Conservation (phyloP, 495 filamentous ascomycete species). For the Aspergillus campestris region DNA sequence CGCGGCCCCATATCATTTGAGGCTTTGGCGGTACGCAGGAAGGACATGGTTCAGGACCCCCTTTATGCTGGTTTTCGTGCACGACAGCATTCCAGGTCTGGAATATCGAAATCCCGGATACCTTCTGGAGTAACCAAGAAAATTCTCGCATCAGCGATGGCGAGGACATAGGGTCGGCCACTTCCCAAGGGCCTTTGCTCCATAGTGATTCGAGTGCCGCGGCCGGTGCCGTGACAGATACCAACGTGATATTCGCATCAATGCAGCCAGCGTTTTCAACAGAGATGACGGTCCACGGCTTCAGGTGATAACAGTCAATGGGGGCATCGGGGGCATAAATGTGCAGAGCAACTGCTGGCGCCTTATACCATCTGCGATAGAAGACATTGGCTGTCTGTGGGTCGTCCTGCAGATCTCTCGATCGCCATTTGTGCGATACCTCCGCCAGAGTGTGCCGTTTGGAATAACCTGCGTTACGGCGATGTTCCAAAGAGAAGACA, state of each 20-base stretch:
- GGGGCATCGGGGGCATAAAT: conserved; percentile 1
- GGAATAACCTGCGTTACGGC: conserved; percentile 46
- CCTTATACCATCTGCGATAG: conserved; percentile 17
- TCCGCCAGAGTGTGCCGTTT: conserved; percentile 40
- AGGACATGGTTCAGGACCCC: conserved; percentile 12
- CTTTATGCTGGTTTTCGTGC: background rate
- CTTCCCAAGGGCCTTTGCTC: conserved; percentile 12
- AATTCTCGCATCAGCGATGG: conserved; percentile 15
- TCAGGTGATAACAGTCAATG: conserved; percentile 9
- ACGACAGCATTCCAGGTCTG: conserved; percentile 18
- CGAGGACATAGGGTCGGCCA: conserved; percentile 12
- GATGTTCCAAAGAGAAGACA: conserved; percentile 51
- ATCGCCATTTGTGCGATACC: conserved; percentile 26
- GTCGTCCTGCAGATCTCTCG: conserved; percentile 3
- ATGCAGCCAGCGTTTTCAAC: conserved; percentile 14
- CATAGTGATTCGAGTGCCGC: conserved; percentile 6
- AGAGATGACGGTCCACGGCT: conserved; percentile 2
- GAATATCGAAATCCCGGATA: conserved; percentile 12
- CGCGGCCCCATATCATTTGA: conserved; percentile 29
- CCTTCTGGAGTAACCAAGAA: conserved; percentile 26
- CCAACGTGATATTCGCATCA: conserved; percentile 19
- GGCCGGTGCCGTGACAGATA: conserved; percentile 13
- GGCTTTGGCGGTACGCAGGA: conserved; percentile 39
- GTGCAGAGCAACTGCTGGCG: conserved; percentile 6
- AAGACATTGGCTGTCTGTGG: conserved; percentile 13